Conservation (phyloP, 495 filamentous ascomycete species). For the Copromyces sp. region DNA sequence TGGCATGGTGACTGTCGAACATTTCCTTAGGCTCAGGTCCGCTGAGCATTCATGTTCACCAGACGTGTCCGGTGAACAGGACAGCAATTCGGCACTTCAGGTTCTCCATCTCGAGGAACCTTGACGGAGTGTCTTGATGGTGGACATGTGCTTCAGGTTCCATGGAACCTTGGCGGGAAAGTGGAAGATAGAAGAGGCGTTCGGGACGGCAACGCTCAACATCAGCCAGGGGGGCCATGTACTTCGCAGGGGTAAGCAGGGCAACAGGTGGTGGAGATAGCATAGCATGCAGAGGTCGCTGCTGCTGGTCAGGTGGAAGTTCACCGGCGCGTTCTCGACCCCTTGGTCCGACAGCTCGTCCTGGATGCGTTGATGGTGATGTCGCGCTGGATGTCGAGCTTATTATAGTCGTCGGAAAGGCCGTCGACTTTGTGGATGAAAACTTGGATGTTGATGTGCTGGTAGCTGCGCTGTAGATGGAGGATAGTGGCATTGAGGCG, state of each 20-base stretch:
- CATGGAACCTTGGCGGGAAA: too few species aligned
- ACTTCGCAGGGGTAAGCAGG: too few species aligned
- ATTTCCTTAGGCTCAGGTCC: too few species aligned
- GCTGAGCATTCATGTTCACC: not conserved
- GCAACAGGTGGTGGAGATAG: too few species aligned
- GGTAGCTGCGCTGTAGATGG: conserved; percentile 75
- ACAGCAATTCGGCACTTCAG: too few species aligned
- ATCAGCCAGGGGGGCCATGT: too few species aligned
- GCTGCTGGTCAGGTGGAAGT: conserved; percentile 90
- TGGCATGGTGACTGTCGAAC: not conserved
- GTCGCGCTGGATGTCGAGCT: conserved; percentile 84
- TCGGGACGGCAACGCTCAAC: too few species aligned
- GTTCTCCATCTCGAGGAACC: too few species aligned
- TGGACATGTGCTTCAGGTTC: too few species aligned
- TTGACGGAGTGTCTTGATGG: too few species aligned
- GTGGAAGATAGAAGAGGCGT: too few species aligned
- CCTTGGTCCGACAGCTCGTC: conserved; percentile 90
- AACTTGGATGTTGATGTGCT: conserved; percentile 88
- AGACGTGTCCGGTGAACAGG: too few species aligned
- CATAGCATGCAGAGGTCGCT: conserved; percentile 78
- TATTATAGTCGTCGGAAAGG: conserved; percentile 88
- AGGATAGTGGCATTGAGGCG: conserved; percentile 82
- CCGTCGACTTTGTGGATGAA: conserved; percentile 98
- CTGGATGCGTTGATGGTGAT: conserved; percentile 92
- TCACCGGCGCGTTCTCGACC: conserved; percentile 82